These are phyloP conservation scores for Neurospora crassa DNA, from an alignment of 2,329 filamentous ascomycete species.

Conservation along the genomic window DNA sequence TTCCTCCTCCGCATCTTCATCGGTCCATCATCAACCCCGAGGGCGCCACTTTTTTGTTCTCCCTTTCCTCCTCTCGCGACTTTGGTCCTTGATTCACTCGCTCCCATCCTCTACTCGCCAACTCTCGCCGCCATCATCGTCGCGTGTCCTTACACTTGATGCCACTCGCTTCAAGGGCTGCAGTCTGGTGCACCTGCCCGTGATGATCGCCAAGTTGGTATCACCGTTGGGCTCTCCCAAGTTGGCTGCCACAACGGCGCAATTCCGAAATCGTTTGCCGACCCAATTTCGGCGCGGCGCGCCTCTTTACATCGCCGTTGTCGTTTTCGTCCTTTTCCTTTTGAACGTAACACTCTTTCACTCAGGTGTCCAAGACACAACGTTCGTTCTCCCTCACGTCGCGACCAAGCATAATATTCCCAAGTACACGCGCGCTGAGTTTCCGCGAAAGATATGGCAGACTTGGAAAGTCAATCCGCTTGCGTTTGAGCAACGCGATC, in stretches of 20 bases:
- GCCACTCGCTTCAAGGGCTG: slow-evolving; percentile 2
- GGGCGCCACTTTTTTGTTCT: background rate
- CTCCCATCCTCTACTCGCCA: background rate
- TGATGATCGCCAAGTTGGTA: slow-evolving; percentile 20
- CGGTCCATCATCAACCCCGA: background rate
- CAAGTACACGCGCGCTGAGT: slow-evolving; percentile 24
- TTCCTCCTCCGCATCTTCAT: background rate
- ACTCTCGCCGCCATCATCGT: background rate
- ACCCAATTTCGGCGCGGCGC: slow-evolving; percentile 39
- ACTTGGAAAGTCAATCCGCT: slow-evolving; percentile 65
- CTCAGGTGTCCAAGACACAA: slow-evolving; percentile 10
- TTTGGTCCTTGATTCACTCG: background rate
- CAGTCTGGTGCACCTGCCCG: slow-evolving; percentile 6
- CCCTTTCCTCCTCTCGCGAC: background rate
- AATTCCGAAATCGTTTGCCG: slow-evolving; percentile 30
- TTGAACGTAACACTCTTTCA: slow-evolving; percentile 34
- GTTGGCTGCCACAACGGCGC: slow-evolving; percentile 28
- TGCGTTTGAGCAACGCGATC: slow-evolving; percentile 54
- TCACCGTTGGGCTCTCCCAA: slow-evolving; percentile 28
- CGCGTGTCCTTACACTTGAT: background rate
- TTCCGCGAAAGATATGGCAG: slow-evolving; percentile 66
- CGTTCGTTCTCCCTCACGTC: slow-evolving; percentile 4
- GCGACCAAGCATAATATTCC: background rate
- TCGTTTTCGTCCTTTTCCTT: slow-evolving; percentile 36
- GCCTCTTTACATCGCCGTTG: slow-evolving; percentile 33